Conservation (phyloP, 495 filamentous ascomycete genomes). For the Glonium stellatum region DNA sequence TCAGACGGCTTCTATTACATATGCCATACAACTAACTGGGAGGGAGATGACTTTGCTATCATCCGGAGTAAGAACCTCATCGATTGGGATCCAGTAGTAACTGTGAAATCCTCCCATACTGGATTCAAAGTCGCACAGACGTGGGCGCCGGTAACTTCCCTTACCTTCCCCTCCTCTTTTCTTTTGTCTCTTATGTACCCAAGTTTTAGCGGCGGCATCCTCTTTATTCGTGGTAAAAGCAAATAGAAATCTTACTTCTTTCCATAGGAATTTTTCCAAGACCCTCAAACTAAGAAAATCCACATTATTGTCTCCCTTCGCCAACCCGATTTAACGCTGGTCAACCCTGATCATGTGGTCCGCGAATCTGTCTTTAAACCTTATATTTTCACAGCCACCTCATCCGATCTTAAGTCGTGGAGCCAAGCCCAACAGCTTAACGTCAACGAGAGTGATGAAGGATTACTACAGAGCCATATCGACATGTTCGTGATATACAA, state of each 20-base stretch:
- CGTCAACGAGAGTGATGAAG: background rate
- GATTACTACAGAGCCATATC: background rate
- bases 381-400: background rate
- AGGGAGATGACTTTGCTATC: conserved; percentile 1
- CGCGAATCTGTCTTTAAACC: background rate
- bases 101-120: background rate
- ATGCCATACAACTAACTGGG: background rate
- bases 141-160: background rate
- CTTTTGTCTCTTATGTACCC: no score
- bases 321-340: background rate
- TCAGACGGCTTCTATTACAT: background rate
- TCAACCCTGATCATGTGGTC: background rate
- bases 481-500: background rate
- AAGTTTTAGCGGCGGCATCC: no score
- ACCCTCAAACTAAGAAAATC: background rate
- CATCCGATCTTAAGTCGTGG: background rate
- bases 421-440: background rate
- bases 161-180: background rate
- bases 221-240: no score
- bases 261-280: background rate
- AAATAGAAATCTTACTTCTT: background rate
- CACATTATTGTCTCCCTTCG: conserved; percentile 1
- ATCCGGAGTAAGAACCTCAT: background rate
- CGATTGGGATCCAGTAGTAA: background rate
- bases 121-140: background rate